Conservation (phyloP, 768 basidiomycete species). For the Russula emetica region DNA sequence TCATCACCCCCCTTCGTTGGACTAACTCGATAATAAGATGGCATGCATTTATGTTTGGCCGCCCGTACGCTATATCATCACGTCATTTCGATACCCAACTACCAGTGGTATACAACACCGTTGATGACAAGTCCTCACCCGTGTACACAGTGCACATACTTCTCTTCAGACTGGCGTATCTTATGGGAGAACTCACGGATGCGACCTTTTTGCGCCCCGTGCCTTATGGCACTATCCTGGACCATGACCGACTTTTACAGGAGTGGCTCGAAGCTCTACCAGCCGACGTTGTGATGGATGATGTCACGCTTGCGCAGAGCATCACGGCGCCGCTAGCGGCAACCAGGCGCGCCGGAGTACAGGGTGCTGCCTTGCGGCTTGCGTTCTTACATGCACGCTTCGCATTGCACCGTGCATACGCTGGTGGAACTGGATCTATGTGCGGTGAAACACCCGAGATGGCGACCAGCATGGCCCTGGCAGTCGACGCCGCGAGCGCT, state of each 20-base stretch:
- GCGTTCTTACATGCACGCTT: slow-evolving; percentile 82
- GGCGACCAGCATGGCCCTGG: slow-evolving; percentile 56
- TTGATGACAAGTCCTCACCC: slow-evolving; percentile 57
- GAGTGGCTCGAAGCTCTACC: slow-evolving; percentile 80
- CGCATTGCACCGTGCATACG: slow-evolving; percentile 77
- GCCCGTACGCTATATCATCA: slow-evolving; percentile 68
- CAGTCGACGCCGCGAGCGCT: slow-evolving; percentile 71
- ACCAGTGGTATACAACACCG: slow-evolving; percentile 63
- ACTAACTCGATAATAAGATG: slow-evolving; percentile 46
- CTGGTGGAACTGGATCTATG: slow-evolving; percentile 35
- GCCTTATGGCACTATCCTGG: slow-evolving; percentile 65
- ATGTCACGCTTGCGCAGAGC: slow-evolving; percentile 66
- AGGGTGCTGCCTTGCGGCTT: slow-evolving; percentile 74
- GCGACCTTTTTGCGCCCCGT: slow-evolving; percentile 73
- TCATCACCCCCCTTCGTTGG: slow-evolving; percentile 13
- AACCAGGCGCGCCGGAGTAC: slow-evolving; percentile 67
- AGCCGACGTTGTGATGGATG: slow-evolving; percentile 68
- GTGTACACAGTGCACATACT: slow-evolving; percentile 72
- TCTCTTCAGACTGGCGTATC: slow-evolving; percentile 69
- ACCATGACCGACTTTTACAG: slow-evolving; percentile 64
- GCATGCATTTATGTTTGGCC: slow-evolving; percentile 85
- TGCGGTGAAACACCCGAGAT: slow-evolving; percentile 28
- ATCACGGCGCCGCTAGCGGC: slow-evolving; percentile 57
- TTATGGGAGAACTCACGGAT: slow-evolving; percentile 81
- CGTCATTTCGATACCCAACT: slow-evolving; percentile 82